Evolutionary conservation across 495 filamentous ascomycete species (phyloP).

Genomic region (Aspergillus coremiiformis): DNA sequence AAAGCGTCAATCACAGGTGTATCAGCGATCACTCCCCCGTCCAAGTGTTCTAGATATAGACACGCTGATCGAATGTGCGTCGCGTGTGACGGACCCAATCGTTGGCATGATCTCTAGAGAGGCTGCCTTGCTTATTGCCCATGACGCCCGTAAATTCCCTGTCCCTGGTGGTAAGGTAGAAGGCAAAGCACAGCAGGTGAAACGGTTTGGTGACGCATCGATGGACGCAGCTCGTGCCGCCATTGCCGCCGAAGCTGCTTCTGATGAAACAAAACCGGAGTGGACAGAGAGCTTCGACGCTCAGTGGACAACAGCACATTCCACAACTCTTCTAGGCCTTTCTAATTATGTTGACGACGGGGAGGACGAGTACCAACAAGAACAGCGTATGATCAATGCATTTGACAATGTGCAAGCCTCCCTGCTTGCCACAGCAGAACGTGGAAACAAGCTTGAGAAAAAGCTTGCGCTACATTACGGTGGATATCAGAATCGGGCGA

Average conservation of each 20-base stretch:
- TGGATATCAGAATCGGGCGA: slow-evolving; percentile 83
- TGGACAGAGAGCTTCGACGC: slow-evolving; percentile 52
- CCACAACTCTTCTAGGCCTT: slow-evolving; percentile 61
- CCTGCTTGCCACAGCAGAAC: slow-evolving; percentile 63
- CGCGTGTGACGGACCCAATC: slow-evolving; percentile 45
- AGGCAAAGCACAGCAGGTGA: slow-evolving; percentile 52
- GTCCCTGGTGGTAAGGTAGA: slow-evolving; percentile 56
- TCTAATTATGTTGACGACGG: slow-evolving; percentile 65
- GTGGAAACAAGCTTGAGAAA: slow-evolving; percentile 82
- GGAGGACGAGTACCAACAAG: slow-evolving; percentile 29
- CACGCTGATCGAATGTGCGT: slow-evolving; percentile 54
- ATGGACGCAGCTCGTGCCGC: slow-evolving; percentile 69
- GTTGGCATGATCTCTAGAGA: slow-evolving; percentile 62
- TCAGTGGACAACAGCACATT: slow-evolving; percentile 60
- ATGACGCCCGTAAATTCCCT: slow-evolving; percentile 72
- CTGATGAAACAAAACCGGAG: slow-evolving; percentile 43
- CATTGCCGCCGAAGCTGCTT: slow-evolving; percentile 63
- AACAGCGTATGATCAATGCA: slow-evolving; percentile 42
- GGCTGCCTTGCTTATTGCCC: slow-evolving; percentile 66
- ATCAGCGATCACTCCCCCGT: slow-evolving; percentile 77
- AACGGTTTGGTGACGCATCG: slow-evolving; percentile 60
- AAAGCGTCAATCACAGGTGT: slow-evolving; percentile 77
- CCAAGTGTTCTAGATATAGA: slow-evolving; percentile 66
- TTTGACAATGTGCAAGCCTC: slow-evolving; percentile 57
- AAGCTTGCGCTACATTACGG: slow-evolving; percentile 83